Conservation (phyloP, 805 yeast species). For the Ogataea polymorpha region DNA sequence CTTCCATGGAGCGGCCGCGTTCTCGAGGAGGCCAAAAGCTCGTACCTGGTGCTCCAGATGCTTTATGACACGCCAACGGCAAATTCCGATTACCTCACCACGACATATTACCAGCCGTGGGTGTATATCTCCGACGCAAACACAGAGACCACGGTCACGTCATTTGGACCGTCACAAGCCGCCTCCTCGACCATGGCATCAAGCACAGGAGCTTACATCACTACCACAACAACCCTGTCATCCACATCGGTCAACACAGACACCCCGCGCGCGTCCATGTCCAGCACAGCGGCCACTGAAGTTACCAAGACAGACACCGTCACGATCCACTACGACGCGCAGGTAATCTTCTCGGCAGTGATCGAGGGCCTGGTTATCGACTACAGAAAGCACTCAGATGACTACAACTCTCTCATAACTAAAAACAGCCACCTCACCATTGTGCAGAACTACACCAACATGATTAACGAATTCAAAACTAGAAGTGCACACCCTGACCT, state of each 20-base stretch:
- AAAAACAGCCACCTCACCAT: slow-evolving; percentile 4
- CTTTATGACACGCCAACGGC: slow-evolving; percentile 1
- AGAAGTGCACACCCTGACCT: slow-evolving; percentile 2
- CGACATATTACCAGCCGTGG: slow-evolving; percentile 9
- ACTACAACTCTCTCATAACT: slow-evolving; percentile 6
- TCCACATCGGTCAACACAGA: slow-evolving; percentile 1
- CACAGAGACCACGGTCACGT: not conserved
- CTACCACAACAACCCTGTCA: slow-evolving; percentile 4
- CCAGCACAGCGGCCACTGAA: slow-evolving; percentile 1
- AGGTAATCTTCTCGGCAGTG: slow-evolving; percentile 9
- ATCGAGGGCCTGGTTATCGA: slow-evolving; percentile 13
- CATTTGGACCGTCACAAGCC: not conserved
- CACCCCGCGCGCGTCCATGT: slow-evolving; percentile 3
- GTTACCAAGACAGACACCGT: slow-evolving; percentile 1
- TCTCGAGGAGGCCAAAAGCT: slow-evolving; percentile 8
- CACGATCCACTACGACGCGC: slow-evolving; percentile 4
- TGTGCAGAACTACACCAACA: slow-evolving; percentile 10
- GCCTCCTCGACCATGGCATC: slow-evolving; percentile 3
- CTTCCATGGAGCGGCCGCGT: slow-evolving; percentile 10
- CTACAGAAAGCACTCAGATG: slow-evolving; percentile 6
- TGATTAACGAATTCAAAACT: slow-evolving; percentile 9
- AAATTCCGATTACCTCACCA: slow-evolving; percentile 2
- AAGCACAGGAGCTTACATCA: not conserved
- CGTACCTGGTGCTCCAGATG: slow-evolving; percentile 7
- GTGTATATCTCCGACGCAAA: slow-evolving; percentile 3